phyloP scores from a whole-genome alignment of 768 basidiomycete species.

The Phaeolepiota aurea region DNA sequence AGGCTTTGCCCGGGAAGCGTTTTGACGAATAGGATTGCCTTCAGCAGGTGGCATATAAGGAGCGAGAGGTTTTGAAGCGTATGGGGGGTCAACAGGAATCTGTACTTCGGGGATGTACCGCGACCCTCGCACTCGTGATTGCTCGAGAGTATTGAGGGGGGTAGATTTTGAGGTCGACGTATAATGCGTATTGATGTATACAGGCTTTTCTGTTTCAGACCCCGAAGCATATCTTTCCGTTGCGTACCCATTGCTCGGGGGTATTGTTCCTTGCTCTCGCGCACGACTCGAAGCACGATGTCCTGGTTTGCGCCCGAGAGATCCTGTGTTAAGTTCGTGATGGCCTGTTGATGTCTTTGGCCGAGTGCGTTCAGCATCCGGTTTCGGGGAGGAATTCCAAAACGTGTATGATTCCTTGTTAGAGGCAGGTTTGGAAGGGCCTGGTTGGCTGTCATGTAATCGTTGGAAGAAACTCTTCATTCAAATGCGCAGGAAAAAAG shows the following conservation, averaged over 20 bases:
- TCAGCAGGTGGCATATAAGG: no score
- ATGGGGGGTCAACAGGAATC: no score
- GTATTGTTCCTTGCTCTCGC: constrained; percentile 6
- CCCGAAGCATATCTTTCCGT: constrained; percentile 1
- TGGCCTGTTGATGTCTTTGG: constrained; percentile 12
- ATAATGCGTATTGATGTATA: not conserved
- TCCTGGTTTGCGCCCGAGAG: constrained; percentile 15
- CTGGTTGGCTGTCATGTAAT: constrained; percentile 33
- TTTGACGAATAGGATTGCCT: not conserved
- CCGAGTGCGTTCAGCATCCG: constrained; percentile 17
- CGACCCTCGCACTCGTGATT: not conserved
- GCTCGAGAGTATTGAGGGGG: no score
- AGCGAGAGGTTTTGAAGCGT: no score
- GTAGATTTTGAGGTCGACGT: no score
- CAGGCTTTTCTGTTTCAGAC: not conserved
- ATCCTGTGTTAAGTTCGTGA: constrained; percentile 5
- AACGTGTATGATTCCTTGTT: constrained; percentile 28
- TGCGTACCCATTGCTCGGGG: not conserved
- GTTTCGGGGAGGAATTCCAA: constrained; percentile 21
- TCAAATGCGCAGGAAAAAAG: constrained; percentile 20
- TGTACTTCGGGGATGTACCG: no score
- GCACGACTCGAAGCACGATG: constrained; percentile 21
- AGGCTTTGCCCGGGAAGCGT: not conserved
- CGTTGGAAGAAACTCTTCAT: constrained; percentile 48
- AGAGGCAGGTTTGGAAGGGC: constrained; percentile 29